Base-by-base conservation (phyloP, 768 basidiomycete genomes). In the Lanmaoa pseudosensibilis region DNA sequence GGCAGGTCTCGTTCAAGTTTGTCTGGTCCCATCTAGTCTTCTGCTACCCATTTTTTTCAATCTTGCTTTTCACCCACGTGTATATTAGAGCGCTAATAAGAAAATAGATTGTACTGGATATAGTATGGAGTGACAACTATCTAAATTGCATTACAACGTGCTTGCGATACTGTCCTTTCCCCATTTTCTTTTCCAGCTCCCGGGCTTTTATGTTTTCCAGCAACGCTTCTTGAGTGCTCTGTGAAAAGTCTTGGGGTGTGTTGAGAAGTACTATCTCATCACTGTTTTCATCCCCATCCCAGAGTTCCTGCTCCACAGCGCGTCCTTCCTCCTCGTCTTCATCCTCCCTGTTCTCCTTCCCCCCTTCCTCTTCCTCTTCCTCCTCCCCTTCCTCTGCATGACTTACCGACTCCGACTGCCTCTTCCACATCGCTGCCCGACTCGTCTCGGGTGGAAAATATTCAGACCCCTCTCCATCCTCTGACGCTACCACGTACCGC, bases 361-460 rank as follows among this genome's bases (percentile, higher is more conserved):
- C 43, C 7, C 30, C 33, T 7, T 41, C 10, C 1, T 10, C 40
- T 32, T 25, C 50, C 36, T 13, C 34, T 11, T 10, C 48, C 16
- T 12, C 47, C 13, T 33, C 32, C n/a, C 4, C 52, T 7, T 53
- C 55, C 13, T 56, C 56, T 3, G 0, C 27, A 9, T 45, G 15
- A 32, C 46, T 61, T 13, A 23, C 13, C 40, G 47, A 46, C 27
- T 55, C 57, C 16, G 54, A 55, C 16, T 54, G 56, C 13, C 58
- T 62, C 32, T 63, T 73, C 61, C 67, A 71, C 46, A 55, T 41
- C 25, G 69, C 67, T 18, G 69, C 67, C 37, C 59, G 60, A 39
- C 65, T 71, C 36, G 63, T 71, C 58, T 62, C 60, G 1, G 69
- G 69, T 2, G 70, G 71, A 19, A 38, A 57, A 58, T 71, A 73